These are phyloP conservation scores for Coniochaeta hoffmannii DNA, from an alignment of 2,329 filamentous ascomycete species.

Conservation along the genomic window DNA sequence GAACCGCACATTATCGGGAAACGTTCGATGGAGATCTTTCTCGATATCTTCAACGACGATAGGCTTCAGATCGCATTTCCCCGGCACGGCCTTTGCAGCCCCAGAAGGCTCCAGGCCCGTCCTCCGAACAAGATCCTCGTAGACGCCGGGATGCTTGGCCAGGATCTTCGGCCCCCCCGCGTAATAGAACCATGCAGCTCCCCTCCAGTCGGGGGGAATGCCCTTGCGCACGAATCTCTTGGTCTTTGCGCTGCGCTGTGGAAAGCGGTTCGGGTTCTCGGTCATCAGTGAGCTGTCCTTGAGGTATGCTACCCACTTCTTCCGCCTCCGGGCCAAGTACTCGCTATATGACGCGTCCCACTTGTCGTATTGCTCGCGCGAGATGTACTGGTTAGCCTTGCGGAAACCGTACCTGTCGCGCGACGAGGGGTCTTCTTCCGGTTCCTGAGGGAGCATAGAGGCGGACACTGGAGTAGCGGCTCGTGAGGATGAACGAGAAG, in stretches of 20 bases:
- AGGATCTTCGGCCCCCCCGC: conserved; percentile 78
- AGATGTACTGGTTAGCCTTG: conserved; percentile 76
- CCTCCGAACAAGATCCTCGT: conserved; percentile 60
- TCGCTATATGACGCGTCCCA: conserved; percentile 73
- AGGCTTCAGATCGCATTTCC: conserved; percentile 45
- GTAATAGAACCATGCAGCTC: conserved; percentile 97
- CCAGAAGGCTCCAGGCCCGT: conserved; percentile 14
- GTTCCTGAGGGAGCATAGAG: conserved; percentile 24
- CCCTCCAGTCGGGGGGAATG: conserved; percentile 87
- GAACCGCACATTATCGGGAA: conserved; percentile 89
- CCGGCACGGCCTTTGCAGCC: conserved; percentile 6
- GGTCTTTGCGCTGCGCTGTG: conserved; percentile 70
- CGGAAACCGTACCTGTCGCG: conserved; percentile 90
- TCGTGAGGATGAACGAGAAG: neutral
- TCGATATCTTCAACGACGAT: conserved; percentile 87
- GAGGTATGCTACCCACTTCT: conserved; percentile 77
- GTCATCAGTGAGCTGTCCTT: conserved; percentile 69
- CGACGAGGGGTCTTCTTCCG: conserved; percentile 35
- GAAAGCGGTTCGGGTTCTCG: conserved; percentile 68
- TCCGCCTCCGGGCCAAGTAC: conserved; percentile 65
- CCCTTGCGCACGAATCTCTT: conserved; percentile 90
- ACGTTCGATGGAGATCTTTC: conserved; percentile 86
- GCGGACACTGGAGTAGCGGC: conserved; percentile 17
- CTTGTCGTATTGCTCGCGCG: conserved; percentile 66
- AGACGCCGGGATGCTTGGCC: conserved; percentile 68